phyloP scores from a whole-genome alignment of 2,329 filamentous ascomycete species.

The Sphaerulina vaccinii region DNA sequence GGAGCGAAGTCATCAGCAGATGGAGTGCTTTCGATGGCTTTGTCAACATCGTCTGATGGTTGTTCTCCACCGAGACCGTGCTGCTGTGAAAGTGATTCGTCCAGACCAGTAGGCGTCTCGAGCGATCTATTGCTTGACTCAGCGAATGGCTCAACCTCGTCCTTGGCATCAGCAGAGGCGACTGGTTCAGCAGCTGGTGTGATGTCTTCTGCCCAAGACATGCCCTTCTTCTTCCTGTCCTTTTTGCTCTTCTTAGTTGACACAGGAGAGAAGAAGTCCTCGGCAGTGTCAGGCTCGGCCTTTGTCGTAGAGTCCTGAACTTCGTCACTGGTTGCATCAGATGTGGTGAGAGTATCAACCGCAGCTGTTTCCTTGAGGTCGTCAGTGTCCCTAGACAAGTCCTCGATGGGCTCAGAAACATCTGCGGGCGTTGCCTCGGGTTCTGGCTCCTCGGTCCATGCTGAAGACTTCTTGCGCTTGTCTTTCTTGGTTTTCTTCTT shows the following conservation, averaged over 20 bases:
- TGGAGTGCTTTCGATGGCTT: not conserved
- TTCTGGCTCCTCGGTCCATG: conserved; percentile 10
- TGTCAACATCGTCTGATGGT: not conserved
- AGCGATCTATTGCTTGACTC: too few species aligned
- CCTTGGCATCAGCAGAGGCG: too few species aligned
- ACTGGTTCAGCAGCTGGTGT: not conserved
- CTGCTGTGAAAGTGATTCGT: not conserved
- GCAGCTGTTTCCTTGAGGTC: not conserved
- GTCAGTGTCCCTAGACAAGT: not conserved
- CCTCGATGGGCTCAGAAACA: not conserved
- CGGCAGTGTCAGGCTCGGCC: not conserved
- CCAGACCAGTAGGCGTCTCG: too few species aligned
- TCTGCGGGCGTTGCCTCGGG: not conserved
- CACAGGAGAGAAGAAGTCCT: conserved; percentile 15
- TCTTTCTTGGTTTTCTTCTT: conserved; percentile 43
- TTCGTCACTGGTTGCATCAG: not conserved
- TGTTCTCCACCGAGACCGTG: not conserved
- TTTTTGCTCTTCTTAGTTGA: conserved; percentile 33
- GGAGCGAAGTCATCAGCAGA: conserved; percentile 9
- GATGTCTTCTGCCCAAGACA: conserved; percentile 8
- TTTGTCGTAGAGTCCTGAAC: not conserved
- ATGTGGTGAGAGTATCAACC: not conserved
- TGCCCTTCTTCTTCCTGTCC: conserved; percentile 20
- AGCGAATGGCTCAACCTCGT: too few species aligned
- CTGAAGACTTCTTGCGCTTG: conserved; percentile 35